These are phyloP conservation scores for Penicillium taxi DNA, from an alignment of 495 filamentous ascomycete species.

Conservation along the genomic window DNA sequence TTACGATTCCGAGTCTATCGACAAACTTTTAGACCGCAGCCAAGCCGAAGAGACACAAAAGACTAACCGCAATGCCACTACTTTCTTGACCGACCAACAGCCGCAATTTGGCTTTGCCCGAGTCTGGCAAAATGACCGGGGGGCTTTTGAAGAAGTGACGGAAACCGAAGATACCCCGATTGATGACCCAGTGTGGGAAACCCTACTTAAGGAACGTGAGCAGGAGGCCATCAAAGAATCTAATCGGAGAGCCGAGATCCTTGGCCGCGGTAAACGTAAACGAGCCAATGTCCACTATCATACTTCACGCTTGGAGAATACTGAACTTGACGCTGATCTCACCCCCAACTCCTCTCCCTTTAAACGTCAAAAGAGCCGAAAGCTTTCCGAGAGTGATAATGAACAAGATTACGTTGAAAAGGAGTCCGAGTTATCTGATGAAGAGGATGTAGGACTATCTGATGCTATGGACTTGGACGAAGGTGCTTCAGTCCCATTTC, in stretches of 20 bases:
- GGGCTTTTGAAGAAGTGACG: constrained; percentile 50
- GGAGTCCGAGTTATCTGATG: constrained; percentile 24
- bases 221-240: constrained; percentile 62
- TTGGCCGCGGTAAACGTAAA: constrained; percentile 76
- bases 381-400: constrained; percentile 23
- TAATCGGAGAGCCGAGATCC: constrained; percentile 52
- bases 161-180: constrained; percentile 38
- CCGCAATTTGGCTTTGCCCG: constrained; percentile 78
- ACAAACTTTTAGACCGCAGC: constrained; percentile 81
- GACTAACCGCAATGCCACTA: constrained; percentile 51
- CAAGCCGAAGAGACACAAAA: constrained; percentile 64
- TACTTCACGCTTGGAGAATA: constrained; percentile 9
- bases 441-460: constrained; percentile 1
- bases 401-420: constrained; percentile 21
- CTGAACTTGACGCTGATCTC: constrained; percentile 5
- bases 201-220: constrained; percentile 76
- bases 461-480: neutral
- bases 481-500: constrained; percentile 28
- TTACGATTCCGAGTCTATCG: constrained; percentile 74
- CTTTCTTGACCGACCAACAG: constrained; percentile 17
- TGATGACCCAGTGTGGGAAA: constrained; percentile 73
- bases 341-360: constrained; percentile 14
- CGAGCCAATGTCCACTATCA: constrained; percentile 39
- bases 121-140: constrained; percentile 82
- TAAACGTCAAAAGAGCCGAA: constrained; percentile 16